These are phyloP conservation scores for Penicillium sclerotigenum DNA, from an alignment of 2,329 filamentous ascomycete species.

Conservation along the genomic window DNA sequence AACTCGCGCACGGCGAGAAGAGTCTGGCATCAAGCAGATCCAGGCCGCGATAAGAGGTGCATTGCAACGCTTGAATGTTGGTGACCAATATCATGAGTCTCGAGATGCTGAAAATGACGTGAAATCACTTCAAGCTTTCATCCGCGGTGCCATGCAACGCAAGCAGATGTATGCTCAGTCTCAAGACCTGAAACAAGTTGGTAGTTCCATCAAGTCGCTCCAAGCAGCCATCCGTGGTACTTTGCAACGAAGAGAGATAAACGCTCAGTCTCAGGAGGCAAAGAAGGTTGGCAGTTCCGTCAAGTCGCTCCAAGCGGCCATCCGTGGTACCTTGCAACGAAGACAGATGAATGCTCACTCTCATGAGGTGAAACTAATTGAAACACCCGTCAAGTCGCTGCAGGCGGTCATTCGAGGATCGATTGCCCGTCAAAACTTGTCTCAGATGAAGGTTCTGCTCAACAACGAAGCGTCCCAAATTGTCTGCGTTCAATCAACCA, in stretches of 20 bases:
- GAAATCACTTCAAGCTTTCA: conserved; percentile 61
- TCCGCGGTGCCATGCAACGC: conserved; percentile 65
- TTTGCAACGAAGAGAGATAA: conserved; percentile 53
- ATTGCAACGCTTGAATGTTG: conserved; percentile 41
- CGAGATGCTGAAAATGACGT: conserved; percentile 53
- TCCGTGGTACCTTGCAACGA: conserved; percentile 65
- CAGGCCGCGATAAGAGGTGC: conserved; percentile 56
- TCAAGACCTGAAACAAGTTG: conserved; percentile 44
- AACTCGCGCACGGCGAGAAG: conserved; percentile 38
- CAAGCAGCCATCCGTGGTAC: conserved; percentile 66
- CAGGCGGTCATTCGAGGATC: conserved; percentile 63
- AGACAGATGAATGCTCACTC: conserved; percentile 30
- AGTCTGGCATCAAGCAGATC: conserved; percentile 47
- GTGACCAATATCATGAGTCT: conserved; percentile 36
- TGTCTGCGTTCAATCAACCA: conserved; percentile 36
- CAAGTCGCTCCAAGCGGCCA: conserved; percentile 56
- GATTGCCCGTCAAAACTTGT: conserved; percentile 35
- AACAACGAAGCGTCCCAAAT: conserved; percentile 29
- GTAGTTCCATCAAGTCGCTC: conserved; percentile 48
- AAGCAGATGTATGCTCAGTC: conserved; percentile 35
- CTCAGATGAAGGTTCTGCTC: conserved; percentile 26
- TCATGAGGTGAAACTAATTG: conserved; percentile 46
- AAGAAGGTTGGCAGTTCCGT: conserved; percentile 51
- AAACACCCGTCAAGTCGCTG: conserved; percentile 49
- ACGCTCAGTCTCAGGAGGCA: conserved; percentile 26